Evolutionary conservation across 139 green algal genomes (phyloP).

Genomic region (Trebouxia sp.): DNA sequence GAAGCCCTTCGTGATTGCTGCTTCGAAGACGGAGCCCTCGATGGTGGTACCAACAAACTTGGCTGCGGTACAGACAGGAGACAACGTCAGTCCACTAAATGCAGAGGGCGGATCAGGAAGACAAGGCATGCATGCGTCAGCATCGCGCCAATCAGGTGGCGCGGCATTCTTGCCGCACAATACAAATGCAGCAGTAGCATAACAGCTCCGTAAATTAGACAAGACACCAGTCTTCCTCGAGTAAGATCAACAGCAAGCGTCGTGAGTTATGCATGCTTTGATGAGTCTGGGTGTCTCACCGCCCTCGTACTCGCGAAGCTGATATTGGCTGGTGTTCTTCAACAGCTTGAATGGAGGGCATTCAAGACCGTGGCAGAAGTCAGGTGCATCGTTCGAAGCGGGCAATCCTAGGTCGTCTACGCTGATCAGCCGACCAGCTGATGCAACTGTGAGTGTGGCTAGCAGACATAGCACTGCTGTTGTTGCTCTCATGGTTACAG

Average conservation of each 20-base stretch:
- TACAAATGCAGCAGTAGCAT: no score
- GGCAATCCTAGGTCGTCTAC: neutral
- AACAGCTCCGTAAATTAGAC: no score
- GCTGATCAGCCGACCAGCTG: constrained; percentile 11
- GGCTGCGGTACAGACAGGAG: neutral
- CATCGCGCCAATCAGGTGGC: no score
- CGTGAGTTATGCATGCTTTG: neutral
- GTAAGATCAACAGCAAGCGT: neutral
- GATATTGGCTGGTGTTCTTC: constrained; percentile 20
- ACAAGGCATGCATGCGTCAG: no score
- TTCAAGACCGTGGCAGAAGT: constrained; percentile 6
- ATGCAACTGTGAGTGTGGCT: neutral
- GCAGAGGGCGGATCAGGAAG: no score
- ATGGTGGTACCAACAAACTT: constrained; percentile 11
- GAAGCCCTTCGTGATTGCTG: constrained; percentile 4
- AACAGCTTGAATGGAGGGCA: constrained; percentile 6
- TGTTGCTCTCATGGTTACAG: neutral
- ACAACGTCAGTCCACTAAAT: no score
- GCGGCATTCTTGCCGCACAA: no score
- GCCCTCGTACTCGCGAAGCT: constrained; percentile 1
- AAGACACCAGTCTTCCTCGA: neutral
- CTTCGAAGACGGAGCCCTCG: constrained; percentile 9
- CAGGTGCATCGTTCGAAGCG: neutral
- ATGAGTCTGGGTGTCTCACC: neutral
- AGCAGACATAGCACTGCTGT: neutral